Percentiles rank a stretch among this genome's conserved stretches.
phyloP scores from a whole-genome alignment of 2,329 filamentous ascomycete genomes.

The Kalaharituber pfeilii region DNA sequence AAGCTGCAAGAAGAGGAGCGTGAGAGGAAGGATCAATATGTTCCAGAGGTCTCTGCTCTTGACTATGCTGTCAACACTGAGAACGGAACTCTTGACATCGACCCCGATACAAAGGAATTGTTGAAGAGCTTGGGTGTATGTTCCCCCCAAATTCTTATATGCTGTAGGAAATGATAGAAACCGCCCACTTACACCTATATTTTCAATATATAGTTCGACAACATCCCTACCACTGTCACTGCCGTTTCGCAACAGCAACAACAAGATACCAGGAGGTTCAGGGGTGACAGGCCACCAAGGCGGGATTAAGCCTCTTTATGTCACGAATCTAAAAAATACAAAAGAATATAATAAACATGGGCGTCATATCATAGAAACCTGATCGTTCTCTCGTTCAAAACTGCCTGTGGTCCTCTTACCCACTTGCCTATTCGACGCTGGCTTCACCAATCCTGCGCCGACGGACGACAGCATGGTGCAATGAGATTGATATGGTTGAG shows the following conservation, averaged over 20 bases:
- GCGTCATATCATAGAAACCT: background rate
- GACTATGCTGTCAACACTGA: conserved; percentile 94
- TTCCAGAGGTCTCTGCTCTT: conserved; percentile 94
- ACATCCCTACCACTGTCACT: conserved; percentile 90
- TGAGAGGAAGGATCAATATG: conserved; percentile 99
- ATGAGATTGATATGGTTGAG: background rate
- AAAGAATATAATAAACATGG: background rate
- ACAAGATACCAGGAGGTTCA: conserved; percentile 20
- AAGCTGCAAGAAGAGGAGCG: conserved; percentile 99
- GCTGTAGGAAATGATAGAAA: background rate
- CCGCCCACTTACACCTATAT: background rate
- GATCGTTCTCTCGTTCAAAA: background rate
- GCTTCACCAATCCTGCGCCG: background rate
- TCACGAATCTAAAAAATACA: background rate
- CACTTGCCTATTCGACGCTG: no score
- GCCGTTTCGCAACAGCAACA: conserved; percentile 71
- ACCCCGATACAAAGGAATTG: conserved; percentile 95
- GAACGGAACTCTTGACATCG: conserved; percentile 62
- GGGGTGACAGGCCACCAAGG: conserved; percentile 18
- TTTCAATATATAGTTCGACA: conserved; percentile 59
- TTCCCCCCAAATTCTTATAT: conserved; percentile 26
- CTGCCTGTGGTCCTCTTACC: no score
- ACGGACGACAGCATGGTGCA: background rate
- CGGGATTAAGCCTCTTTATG: conserved; percentile 15
- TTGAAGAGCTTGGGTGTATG: conserved; percentile 97